Percentiles rank a stretch among this genome's conserved stretches.
Evolutionary conservation across 31 red algal genomes (phyloP).

Genomic region (Odonthalia washingtoniensis): DNA sequence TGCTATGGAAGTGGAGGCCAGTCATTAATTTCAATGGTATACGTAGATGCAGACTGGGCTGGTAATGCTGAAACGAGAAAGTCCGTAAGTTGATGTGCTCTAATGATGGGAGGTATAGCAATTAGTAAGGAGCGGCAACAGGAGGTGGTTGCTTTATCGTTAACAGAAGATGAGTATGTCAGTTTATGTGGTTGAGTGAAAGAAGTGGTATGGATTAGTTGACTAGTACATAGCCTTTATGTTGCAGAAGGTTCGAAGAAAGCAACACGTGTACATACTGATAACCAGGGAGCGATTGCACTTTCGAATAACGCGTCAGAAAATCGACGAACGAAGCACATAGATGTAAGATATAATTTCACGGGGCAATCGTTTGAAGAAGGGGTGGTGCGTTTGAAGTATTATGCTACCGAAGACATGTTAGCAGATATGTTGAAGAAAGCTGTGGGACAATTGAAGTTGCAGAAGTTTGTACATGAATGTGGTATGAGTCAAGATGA

Average conservation of each 20-base stretch:
- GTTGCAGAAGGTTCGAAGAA: not conserved
- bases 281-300: not conserved
- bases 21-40: no score
- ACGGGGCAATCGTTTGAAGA: not conserved
- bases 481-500: no score
- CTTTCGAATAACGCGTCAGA: not conserved
- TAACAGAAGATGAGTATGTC: constrained; percentile 39
- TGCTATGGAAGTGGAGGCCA: no score
- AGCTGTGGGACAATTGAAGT: no score
- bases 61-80: constrained; percentile 14
- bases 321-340: constrained; percentile 6
- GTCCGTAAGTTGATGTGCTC: constrained; percentile 24
- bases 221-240: not conserved
- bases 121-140: constrained; percentile 11
- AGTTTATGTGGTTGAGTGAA: not conserved
- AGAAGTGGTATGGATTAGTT: constrained; percentile 35
- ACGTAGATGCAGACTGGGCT: constrained; percentile 36
- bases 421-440: no score
- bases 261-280: not conserved
- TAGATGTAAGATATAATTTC: not conserved
- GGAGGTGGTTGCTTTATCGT: constrained; percentile 24
- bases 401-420: not conserved
- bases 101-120: constrained; percentile 9
- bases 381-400: not conserved
- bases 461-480: no score